These are phyloP conservation scores for Hordeum vulgare DNA, from an alignment of 176 grass and related monocot species.

Conservation along the genomic window DNA sequence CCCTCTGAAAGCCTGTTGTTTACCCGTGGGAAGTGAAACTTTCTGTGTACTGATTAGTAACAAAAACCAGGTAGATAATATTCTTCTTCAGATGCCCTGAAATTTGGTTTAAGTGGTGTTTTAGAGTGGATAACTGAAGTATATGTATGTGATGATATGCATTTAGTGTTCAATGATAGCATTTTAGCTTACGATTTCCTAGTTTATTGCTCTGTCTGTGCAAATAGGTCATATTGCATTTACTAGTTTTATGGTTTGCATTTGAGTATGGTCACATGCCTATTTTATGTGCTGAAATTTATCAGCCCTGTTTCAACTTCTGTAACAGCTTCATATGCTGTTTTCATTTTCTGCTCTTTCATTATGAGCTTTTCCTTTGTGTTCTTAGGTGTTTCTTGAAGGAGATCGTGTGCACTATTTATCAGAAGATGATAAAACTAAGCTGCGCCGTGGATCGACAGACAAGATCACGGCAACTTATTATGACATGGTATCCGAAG, in stretches of 20 bases:
- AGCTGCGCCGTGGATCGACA: constrained; percentile 45
- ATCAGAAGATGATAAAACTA: constrained; percentile 62
- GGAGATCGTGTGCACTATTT: constrained; percentile 56
- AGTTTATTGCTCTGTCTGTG: background rate
- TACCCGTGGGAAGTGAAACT: background rate
- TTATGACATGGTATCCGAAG: constrained; percentile 79
- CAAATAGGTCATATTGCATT: background rate
- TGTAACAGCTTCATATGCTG: background rate
- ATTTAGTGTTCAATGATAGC: background rate
- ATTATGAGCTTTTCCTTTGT: background rate
- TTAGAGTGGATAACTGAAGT: background rate
- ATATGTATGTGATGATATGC: background rate
- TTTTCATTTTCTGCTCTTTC: background rate
- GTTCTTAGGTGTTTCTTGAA: constrained; percentile 74
- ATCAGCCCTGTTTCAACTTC: background rate
- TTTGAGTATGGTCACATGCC: background rate
- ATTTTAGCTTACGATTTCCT: background rate
- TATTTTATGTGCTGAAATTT: background rate
- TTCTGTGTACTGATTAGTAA: background rate
- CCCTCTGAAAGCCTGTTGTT: background rate
- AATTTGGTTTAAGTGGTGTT: background rate
- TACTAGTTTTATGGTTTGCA: background rate
- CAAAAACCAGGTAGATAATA: background rate
- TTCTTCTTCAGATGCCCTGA: background rate
- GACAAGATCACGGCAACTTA: constrained; percentile 81